Base-by-base conservation (phyloP, 2,329 filamentous ascomycete species). In the Monosporascus sp. region DNA sequence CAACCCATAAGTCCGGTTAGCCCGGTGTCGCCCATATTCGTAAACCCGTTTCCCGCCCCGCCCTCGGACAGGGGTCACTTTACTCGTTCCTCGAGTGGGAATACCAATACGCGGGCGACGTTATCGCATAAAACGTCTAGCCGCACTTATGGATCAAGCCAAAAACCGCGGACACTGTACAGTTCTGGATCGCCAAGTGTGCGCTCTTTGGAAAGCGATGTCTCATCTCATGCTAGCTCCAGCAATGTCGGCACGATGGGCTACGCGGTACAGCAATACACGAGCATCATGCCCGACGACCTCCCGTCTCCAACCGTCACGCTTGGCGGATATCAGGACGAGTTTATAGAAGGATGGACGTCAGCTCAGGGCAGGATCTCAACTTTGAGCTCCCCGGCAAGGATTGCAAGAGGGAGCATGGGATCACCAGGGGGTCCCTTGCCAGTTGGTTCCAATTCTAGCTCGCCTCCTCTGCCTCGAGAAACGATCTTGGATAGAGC, bases 401-500 rank as follows among this genome's bases (percentile, higher is more conserved):
- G 80, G 43, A 24, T 19, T 9, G 77, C 73, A 3, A 75, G 80
- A 7, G 80, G 78, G 45, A 84, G 81, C 60, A 72, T 84, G 48
- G 73, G 78, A 56, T 83, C 80, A 37, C 56, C 60, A 1, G 74
- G 78, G 14, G 69, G 72, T 17, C 72, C 74, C 1, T 55, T 61
- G 20, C 60, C 65, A 7, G 61, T 64, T 5, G 62, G 74, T 8
- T 60, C 73, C 2, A 70, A 76, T 41, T 75, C 77, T 1, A 75
- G 74, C 60, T 78, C 80, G 0, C 80, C 81, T 0, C 77, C 79
- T 2, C 70, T 68, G 0, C 80, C 79, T 2, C 76, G 84, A 17
- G 84, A 87, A 67, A 86, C 84, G 0, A 87, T 87, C 50, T 67
- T 87, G n/a, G 84, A 87, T 63, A 72, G 84, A 40, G 84, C 84